Conservation (phyloP, 2,329 filamentous ascomycete species). For the Clarireedia monteithiana region DNA sequence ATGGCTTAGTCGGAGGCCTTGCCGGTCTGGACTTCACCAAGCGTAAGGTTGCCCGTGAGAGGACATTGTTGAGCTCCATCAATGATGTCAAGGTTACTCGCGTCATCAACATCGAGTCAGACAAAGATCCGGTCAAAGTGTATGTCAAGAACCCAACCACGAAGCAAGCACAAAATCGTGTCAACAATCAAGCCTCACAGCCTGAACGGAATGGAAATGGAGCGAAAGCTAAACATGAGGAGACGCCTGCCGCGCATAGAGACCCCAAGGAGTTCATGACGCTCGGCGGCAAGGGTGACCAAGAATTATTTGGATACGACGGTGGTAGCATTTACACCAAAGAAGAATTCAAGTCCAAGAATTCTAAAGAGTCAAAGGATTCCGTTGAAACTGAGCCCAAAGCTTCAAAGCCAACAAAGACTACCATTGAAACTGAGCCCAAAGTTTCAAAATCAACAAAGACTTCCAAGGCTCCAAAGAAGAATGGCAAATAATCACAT, state of each 20-base stretch:
- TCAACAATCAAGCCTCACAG: slow-evolving; percentile 31
- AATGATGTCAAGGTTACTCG: slow-evolving; percentile 63
- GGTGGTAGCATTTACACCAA: slow-evolving; percentile 9
- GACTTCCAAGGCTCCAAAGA: slow-evolving; percentile 1
- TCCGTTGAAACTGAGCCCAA: neutral
- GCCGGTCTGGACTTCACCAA: slow-evolving; percentile 75
- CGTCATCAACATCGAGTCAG: slow-evolving; percentile 46
- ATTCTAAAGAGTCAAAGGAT: neutral
- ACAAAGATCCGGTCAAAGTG: slow-evolving; percentile 58
- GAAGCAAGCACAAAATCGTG: slow-evolving; percentile 33
- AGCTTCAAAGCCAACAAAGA: neutral
- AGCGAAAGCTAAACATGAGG: slow-evolving; percentile 41
- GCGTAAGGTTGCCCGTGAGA: slow-evolving; percentile 71
- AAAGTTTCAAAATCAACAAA: neutral
- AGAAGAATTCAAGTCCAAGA: neutral
- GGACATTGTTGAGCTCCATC: slow-evolving; percentile 75
- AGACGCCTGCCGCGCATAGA: slow-evolving; percentile 58
- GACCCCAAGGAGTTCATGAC: slow-evolving; percentile 71
- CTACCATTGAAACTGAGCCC: neutral
- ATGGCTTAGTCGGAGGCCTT: slow-evolving; percentile 83
- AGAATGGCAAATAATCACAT: neutral
- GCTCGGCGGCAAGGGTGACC: slow-evolving; percentile 80
- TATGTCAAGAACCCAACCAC: slow-evolving; percentile 61
- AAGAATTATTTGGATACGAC: slow-evolving; percentile 65
- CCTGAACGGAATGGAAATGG: slow-evolving; percentile 20